Evolutionary conservation across 257 asterid genomes (phyloP).

Genomic region (Verbena officinalis): DNA sequence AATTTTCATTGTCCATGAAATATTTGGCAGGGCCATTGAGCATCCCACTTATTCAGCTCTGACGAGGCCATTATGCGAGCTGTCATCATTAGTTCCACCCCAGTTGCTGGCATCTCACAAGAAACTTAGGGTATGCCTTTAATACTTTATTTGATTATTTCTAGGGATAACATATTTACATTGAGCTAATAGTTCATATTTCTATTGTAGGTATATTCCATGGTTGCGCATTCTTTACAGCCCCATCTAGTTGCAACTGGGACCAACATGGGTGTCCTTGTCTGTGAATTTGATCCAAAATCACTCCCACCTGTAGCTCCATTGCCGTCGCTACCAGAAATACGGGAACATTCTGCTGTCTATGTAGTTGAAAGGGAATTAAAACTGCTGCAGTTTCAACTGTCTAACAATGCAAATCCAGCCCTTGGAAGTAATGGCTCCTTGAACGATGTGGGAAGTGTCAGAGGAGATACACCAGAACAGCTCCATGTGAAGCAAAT

Average conservation of each 20-base stretch:
- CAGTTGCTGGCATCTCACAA: slow-evolving; percentile 93
- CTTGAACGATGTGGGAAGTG: slow-evolving; percentile 78
- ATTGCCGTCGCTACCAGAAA: slow-evolving; percentile 80
- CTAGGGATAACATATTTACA: slow-evolving; percentile 14
- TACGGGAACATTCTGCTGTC: slow-evolving; percentile 93
- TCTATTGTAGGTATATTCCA: slow-evolving; percentile 73
- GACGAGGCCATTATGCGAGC: slow-evolving; percentile 96
- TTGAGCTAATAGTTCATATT: slow-evolving; percentile 18
- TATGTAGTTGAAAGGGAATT: slow-evolving; percentile 88
- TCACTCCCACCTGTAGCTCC: slow-evolving; percentile 95
- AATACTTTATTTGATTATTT: not conserved
- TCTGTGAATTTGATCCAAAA: slow-evolving; percentile 92
- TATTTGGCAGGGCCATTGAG: slow-evolving; percentile 92
- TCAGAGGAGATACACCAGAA: slow-evolving; percentile 87
- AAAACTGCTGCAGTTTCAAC: slow-evolving; percentile 87
- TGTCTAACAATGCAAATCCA: slow-evolving; percentile 80
- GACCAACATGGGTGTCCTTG: slow-evolving; percentile 92
- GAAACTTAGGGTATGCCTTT: slow-evolving; percentile 79
- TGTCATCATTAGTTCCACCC: slow-evolving; percentile 92
- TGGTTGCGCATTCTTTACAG: slow-evolving; percentile 95
- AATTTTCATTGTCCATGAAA: slow-evolving; percentile 32
- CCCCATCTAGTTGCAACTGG: slow-evolving; percentile 99
- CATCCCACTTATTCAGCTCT: slow-evolving; percentile 99
- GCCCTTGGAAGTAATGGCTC: slow-evolving; percentile 94
- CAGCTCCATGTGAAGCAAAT: slow-evolving; percentile 90